Conservation (phyloP, 2,329 filamentous ascomycete genomes). For the Colletotrichum australisinense region DNA sequence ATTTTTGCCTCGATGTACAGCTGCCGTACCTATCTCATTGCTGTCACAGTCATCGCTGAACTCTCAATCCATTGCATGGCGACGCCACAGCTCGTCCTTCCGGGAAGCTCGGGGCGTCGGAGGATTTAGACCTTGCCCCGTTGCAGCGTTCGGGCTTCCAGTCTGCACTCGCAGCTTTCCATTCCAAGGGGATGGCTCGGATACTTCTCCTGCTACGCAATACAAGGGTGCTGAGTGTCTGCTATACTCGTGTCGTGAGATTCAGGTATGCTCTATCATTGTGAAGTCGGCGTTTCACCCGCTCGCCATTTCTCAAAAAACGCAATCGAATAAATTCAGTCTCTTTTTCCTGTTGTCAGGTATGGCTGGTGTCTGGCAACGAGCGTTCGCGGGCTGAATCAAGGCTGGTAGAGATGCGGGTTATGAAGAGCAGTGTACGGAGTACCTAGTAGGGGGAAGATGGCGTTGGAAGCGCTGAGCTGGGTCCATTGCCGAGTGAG, state of each 20-base stretch:
- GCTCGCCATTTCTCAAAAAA: neutral
- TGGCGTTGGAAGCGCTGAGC: neutral
- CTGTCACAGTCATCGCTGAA: neutral
- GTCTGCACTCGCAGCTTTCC: neutral
- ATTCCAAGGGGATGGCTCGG: neutral
- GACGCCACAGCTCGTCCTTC: neutral
- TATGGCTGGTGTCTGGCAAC: neutral
- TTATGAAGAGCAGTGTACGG: neutral
- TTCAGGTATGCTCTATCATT: neutral
- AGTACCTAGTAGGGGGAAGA: neutral
- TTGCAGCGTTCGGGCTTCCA: neutral
- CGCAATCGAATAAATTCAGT: neutral
- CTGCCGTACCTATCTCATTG: neutral
- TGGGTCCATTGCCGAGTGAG: neutral
- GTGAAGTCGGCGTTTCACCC: neutral
- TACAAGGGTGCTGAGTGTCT: neutral
- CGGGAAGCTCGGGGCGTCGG: slow-evolving; percentile 6
- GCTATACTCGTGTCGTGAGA: neutral
- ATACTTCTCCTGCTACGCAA: neutral
- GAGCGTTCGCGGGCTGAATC: neutral
- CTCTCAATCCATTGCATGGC: neutral
- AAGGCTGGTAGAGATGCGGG: neutral
- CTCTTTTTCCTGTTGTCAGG: neutral
- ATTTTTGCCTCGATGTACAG: neutral
- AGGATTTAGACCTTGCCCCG: neutral